Evolutionary conservation across 352 stramenopile genomes (phyloP).

Genomic region (Phytophthora syringae): DNA sequence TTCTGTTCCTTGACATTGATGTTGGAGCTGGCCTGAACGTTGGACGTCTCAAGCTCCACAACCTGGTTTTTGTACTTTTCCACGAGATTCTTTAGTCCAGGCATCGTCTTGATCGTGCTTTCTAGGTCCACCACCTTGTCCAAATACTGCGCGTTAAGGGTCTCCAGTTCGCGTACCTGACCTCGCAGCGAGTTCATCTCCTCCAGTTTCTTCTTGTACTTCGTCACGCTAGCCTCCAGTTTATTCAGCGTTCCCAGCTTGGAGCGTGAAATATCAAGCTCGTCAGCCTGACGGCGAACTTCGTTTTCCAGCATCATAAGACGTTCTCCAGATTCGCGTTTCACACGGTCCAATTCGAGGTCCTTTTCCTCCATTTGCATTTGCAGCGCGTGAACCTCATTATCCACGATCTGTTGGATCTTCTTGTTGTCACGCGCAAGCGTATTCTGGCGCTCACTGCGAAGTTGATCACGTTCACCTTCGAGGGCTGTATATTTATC

Average conservation of each 20-base stretch:
- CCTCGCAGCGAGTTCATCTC: slow-evolving; percentile 83
- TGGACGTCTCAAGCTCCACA: slow-evolving; percentile 83
- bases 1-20: slow-evolving; percentile 86
- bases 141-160: slow-evolving; percentile 79
- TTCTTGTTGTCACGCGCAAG: slow-evolving; percentile 88
- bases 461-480: slow-evolving; percentile 74
- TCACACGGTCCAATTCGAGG: slow-evolving; percentile 71
- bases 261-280: slow-evolving; percentile 88
- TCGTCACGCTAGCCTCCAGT: slow-evolving; percentile 77
- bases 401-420: slow-evolving; percentile 88
- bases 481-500: slow-evolving; percentile 58
- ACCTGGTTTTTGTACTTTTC: slow-evolving; percentile 92
- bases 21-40: slow-evolving; percentile 80
- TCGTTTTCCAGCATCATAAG: slow-evolving; percentile 87
- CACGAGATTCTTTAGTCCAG: slow-evolving; percentile 74
- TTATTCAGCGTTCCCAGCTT: slow-evolving; percentile 84
- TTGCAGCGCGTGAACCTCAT: slow-evolving; percentile 77
- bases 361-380: slow-evolving; percentile 84
- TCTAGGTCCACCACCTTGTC: slow-evolving; percentile 88
- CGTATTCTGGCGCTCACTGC: slow-evolving; percentile 74
- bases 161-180: slow-evolving; percentile 82
- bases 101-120: slow-evolving; percentile 88
- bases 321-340: slow-evolving; percentile 76
- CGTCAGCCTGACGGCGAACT: slow-evolving; percentile 84
- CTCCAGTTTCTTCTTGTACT: slow-evolving; percentile 90